Conservation (phyloP, 2,329 filamentous ascomycete species). For the Herpomyces periplanetae region DNA sequence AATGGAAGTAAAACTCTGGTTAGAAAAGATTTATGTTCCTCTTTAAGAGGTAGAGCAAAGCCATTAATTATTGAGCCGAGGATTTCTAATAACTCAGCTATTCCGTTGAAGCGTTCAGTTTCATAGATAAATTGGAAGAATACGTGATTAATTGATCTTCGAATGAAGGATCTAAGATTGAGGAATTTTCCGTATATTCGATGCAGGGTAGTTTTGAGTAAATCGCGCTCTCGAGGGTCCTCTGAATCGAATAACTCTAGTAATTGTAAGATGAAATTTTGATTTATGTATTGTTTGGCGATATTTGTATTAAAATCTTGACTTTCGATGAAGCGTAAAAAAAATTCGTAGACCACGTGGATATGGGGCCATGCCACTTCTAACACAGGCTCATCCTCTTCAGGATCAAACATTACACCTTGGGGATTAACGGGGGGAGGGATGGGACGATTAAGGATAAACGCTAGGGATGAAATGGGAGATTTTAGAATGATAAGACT, state of each 20-base stretch:
- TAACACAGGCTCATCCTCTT: conserved; percentile 87
- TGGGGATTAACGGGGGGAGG: conserved; percentile 90
- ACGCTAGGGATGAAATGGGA: no score
- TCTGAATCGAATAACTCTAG: conserved; percentile 96
- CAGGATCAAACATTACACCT: conserved; percentile 86
- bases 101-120: conserved; percentile 90
- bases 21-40: conserved; percentile 92
- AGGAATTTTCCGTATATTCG: conserved; percentile 96
- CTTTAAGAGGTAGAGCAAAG: conserved; percentile 77
- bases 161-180: conserved; percentile 81
- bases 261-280: conserved; percentile 78
- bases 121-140: conserved; percentile 99
- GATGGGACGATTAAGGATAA: conserved; percentile 67
- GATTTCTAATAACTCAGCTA: conserved; percentile 82
- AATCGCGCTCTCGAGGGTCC: conserved; percentile 78
- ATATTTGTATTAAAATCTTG: conserved; percentile 99
- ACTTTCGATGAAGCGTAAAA: conserved; percentile 90
- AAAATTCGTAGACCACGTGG: conserved; percentile 97
- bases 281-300: conserved; percentile 91
- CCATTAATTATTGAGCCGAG: conserved; percentile 96
- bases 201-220: conserved; percentile 86
- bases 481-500: no score
- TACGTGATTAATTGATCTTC: conserved; percentile 95
- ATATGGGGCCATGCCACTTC: conserved; percentile 98
- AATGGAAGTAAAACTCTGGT: conserved; percentile 67